phyloP scores from a whole-genome alignment of 1,139 yeast species.

The Candida neerlandica region DNA sequence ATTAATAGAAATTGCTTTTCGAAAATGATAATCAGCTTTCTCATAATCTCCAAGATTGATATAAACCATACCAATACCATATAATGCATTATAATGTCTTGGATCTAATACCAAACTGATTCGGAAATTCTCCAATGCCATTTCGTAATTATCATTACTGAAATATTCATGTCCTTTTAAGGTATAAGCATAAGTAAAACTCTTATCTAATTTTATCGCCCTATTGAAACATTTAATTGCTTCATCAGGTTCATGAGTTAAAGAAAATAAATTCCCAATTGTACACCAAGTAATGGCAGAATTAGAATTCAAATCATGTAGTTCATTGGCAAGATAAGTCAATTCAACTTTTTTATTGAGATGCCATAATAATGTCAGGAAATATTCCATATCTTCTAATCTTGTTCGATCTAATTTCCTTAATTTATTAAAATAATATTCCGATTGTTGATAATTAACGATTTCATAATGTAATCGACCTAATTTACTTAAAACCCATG shows the following conservation, averaged over 20 bases:
- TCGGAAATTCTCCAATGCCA: conserved; percentile 84
- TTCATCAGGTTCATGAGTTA: conserved; percentile 84
- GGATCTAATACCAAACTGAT: conserved; percentile 75
- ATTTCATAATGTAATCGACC: conserved; percentile 87
- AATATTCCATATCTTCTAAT: conserved; percentile 86
- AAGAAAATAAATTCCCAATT: conserved; percentile 84
- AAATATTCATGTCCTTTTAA: conserved; percentile 92
- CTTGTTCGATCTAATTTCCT: conserved; percentile 78
- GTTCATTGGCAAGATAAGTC: conserved; percentile 79
- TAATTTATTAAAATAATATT: conserved; percentile 60
- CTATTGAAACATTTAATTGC: conserved; percentile 87
- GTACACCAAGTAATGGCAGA: conserved; percentile 91
- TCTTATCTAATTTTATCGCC: conserved; percentile 71
- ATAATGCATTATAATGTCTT: conserved; percentile 91
- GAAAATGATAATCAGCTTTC: conserved; percentile 84
- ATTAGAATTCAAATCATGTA: conserved; percentile 64
- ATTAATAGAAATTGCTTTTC: conserved; percentile 84
- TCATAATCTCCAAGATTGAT: conserved; percentile 82
- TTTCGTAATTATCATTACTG: conserved; percentile 86
- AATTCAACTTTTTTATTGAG: conserved; percentile 79
- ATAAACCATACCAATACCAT: conserved; percentile 95
- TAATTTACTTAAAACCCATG: conserved; percentile 81
- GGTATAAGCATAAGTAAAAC: conserved; percentile 86
- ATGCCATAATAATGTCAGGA: conserved; percentile 92
- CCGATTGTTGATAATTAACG: conserved; percentile 81